Conservation (phyloP, 1,284 basidiomycete genomes). For the Cutaneotrichosporon daszewskae region DNA sequence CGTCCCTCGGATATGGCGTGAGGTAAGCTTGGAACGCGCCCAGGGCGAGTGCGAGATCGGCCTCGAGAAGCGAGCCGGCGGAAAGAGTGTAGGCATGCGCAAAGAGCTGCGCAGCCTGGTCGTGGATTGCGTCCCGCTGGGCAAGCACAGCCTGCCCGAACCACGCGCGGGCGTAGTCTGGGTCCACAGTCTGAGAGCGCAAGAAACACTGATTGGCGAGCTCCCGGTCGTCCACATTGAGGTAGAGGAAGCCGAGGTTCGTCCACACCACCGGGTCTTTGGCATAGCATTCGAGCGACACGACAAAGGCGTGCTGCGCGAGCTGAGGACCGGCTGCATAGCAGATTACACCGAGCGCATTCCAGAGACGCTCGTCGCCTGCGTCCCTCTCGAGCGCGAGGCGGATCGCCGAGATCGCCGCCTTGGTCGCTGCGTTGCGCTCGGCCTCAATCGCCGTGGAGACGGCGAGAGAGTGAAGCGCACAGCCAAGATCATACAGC, state of each 20-base stretch:
- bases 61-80: slow-evolving; percentile 65
- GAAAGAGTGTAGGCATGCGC: slow-evolving; percentile 75
- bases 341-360: slow-evolving; percentile 47
- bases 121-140: slow-evolving; percentile 57
- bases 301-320: slow-evolving; percentile 89
- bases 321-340: slow-evolving; percentile 35
- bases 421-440: slow-evolving; percentile 49
- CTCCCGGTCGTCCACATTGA: slow-evolving; percentile 72
- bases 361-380: slow-evolving; percentile 73
- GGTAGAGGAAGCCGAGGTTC: slow-evolving; percentile 82
- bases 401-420: slow-evolving; percentile 62
- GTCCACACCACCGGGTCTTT: slow-evolving; percentile 81
- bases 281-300: slow-evolving; percentile 73
- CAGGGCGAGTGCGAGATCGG: slow-evolving; percentile 72
- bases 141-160: slow-evolving; percentile 86
- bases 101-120: slow-evolving; percentile 65
- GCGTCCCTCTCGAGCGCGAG: slow-evolving; percentile 72
- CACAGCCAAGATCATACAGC: slow-evolving; percentile 70
- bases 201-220: slow-evolving; percentile 82
- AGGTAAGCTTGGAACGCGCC: slow-evolving; percentile 56
- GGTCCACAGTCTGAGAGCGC: slow-evolving; percentile 84
- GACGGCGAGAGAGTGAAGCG: slow-evolving; percentile 56
- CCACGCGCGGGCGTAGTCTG: slow-evolving; percentile 88
- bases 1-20: slow-evolving; percentile 9
- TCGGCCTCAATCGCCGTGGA: slow-evolving; percentile 29